Conservation (phyloP, 306 rosid genomes). For the Sesbania bispinosa region DNA sequence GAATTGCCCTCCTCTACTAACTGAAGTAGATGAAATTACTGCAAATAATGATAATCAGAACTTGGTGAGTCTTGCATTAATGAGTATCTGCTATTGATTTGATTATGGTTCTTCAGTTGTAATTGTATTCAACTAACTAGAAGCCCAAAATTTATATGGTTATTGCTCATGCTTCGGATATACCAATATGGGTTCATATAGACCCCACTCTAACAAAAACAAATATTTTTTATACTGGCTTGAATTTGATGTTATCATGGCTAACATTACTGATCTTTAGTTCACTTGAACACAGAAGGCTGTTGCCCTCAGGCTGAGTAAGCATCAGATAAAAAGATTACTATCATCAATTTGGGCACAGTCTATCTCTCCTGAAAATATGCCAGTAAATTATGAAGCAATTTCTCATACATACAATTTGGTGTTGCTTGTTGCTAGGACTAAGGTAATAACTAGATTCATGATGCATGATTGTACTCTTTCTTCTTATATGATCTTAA, state of each 20-base stretch:
- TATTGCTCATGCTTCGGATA: neutral
- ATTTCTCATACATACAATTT: slow-evolving; percentile 80
- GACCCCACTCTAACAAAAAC: slow-evolving; percentile 9
- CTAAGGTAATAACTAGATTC: slow-evolving; percentile 57
- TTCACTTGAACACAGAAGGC: slow-evolving; percentile 47
- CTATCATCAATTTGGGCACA: slow-evolving; percentile 85
- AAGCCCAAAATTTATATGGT: neutral
- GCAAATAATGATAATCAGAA: slow-evolving; percentile 36
- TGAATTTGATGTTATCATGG: slow-evolving; percentile 10
- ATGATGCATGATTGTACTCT: neutral
- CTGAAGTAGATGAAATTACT: slow-evolving; percentile 34
- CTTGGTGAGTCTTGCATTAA: slow-evolving; percentile 48
- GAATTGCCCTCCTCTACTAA: slow-evolving; percentile 34
- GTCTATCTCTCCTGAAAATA: slow-evolving; percentile 66
- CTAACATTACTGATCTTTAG: slow-evolving; percentile 1
- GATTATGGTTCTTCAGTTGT: neutral
- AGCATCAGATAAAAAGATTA: slow-evolving; percentile 70
- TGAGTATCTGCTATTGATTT: neutral
- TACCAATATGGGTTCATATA: neutral
- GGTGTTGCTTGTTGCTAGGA: slow-evolving; percentile 68
- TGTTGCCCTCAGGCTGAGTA: slow-evolving; percentile 59
- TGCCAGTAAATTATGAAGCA: slow-evolving; percentile 91
- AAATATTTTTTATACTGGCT: neutral
- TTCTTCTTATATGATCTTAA: slow-evolving; percentile 23
- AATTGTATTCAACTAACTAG: neutral